Evolutionary conservation across 108 stramenopile genomes (phyloP).

Genomic region (Epithemia pelagica): DNA sequence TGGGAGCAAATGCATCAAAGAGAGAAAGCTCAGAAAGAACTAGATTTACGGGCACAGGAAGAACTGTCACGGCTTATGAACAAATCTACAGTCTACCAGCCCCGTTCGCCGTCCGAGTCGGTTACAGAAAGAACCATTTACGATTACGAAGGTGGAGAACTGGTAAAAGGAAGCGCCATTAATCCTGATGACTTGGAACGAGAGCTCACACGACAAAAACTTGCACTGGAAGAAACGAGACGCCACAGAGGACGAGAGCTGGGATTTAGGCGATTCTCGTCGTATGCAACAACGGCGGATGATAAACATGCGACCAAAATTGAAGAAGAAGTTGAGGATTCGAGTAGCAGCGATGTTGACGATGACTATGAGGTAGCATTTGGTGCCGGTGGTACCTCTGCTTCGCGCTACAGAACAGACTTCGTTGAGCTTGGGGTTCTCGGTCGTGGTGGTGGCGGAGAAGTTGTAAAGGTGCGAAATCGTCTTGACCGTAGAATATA

Average conservation of each 20-base stretch:
- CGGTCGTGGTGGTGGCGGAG: conserved; percentile 77
- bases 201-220: conserved; percentile 28
- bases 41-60: conserved; percentile 17
- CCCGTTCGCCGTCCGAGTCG: background rate
- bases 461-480: conserved; percentile 77
- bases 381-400: conserved; percentile 4
- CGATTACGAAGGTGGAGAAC: background rate
- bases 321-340: conserved; percentile 10
- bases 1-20: conserved; percentile 57
- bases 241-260: conserved; percentile 6
- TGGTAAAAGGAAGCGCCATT: background rate
- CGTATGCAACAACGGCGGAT: conserved; percentile 3
- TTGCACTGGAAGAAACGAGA: conserved; percentile 26
- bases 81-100: background rate
- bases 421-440: conserved; percentile 74
- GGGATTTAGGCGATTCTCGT: background rate
- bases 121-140: background rate
- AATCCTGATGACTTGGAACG: conserved; percentile 20
- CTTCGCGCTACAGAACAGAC: conserved; percentile 62
- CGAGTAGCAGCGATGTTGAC: conserved; percentile 11
- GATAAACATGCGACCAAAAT: conserved; percentile 11
- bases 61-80: conserved; percentile 11
- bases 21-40: conserved; percentile 31
- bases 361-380: conserved; percentile 34
- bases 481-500: conserved; percentile 70